A percentile compares a stretch with the other conserved stretches of the same genome.
These are phyloP conservation scores for Fusarium sp. DNA, from an alignment of 2,329 filamentous ascomycete genomes.

Conservation along the genomic window DNA sequence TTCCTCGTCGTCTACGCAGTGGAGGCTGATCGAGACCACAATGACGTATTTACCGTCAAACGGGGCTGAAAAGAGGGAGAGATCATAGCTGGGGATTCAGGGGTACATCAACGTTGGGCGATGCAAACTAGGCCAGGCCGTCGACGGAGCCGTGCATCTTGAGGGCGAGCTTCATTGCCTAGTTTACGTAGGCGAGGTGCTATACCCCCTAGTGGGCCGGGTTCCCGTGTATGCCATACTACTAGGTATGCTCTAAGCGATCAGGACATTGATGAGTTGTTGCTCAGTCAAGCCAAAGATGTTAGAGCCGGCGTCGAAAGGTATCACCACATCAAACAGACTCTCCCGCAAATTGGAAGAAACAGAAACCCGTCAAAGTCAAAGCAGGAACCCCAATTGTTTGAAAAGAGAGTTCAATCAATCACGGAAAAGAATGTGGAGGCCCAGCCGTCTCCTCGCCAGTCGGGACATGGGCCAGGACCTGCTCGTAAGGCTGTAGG, in stretches of 20 bases:
- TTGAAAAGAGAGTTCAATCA: not conserved
- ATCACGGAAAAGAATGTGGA: not conserved
- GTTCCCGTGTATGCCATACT: not conserved
- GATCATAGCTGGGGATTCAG: not conserved
- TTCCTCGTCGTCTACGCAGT: not conserved
- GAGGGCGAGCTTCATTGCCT: not conserved
- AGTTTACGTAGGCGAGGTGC: not conserved
- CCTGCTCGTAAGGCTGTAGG: not conserved
- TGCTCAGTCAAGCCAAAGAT: not conserved
- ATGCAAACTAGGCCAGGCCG: not conserved
- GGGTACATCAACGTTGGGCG: not conserved
- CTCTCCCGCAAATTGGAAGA: not conserved
- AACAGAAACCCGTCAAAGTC: not conserved
- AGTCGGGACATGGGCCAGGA: not conserved
- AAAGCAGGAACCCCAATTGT: not conserved
- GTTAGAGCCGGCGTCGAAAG: rapidly evolving
- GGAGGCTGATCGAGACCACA: not conserved
- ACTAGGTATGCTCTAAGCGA: not conserved
- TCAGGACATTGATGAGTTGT: not conserved
- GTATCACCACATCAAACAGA: not conserved
- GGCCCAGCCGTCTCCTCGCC: not conserved
- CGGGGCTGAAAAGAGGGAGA: not conserved
- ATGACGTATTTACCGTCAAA: not conserved
- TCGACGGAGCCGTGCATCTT: not conserved
- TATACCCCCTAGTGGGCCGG: not conserved